Conservation (phyloP, 2,329 filamentous ascomycete species). For the Drechmeria coniospora region DNA sequence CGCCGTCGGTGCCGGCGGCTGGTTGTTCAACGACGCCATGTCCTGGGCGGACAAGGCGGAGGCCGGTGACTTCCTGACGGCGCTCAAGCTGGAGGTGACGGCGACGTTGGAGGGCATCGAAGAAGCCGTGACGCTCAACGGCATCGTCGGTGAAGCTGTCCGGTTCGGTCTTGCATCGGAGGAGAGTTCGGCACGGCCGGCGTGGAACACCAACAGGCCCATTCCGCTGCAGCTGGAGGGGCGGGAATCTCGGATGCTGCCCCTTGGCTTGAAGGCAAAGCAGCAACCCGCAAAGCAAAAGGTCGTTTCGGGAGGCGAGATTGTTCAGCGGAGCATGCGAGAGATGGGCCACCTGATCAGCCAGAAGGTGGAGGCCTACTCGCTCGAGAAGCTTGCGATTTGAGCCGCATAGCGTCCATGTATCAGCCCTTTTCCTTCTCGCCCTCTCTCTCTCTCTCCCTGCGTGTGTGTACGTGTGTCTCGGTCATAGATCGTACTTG, state of each 20-base stretch:
- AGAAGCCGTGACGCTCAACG: slow-evolving; percentile 49
- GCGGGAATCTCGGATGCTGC: slow-evolving; percentile 39
- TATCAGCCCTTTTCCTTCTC: too few species aligned
- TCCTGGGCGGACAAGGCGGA: slow-evolving; percentile 34
- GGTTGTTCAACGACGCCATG: slow-evolving; percentile 49
- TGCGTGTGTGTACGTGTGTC: too few species aligned
- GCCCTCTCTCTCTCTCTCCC: too few species aligned
- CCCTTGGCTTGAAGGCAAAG: slow-evolving; percentile 55
- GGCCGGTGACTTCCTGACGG: slow-evolving; percentile 47
- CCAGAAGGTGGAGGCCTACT: slow-evolving; percentile 69
- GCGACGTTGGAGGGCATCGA: slow-evolving; percentile 58
- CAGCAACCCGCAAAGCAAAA: slow-evolving; percentile 35
- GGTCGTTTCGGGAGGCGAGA: slow-evolving; percentile 53
- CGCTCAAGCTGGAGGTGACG: slow-evolving; percentile 52
- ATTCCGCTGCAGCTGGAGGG: slow-evolving; percentile 26
- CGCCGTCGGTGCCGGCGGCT: slow-evolving; percentile 58
- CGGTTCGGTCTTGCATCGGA: slow-evolving; percentile 35
- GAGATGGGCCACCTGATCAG: slow-evolving; percentile 66
- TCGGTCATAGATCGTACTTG: too few species aligned
- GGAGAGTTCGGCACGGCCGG: slow-evolving; percentile 14
- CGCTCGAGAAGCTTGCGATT: slow-evolving; percentile 60
- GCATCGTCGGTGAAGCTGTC: slow-evolving; percentile 49
- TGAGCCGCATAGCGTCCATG: too few species aligned
- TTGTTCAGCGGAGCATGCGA: slow-evolving; percentile 50
- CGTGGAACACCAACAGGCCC: slow-evolving; percentile 23